These are phyloP conservation scores for Cnidoscolus chayamansa DNA, from an alignment of 441 rosid species.

Conservation along the genomic window DNA sequence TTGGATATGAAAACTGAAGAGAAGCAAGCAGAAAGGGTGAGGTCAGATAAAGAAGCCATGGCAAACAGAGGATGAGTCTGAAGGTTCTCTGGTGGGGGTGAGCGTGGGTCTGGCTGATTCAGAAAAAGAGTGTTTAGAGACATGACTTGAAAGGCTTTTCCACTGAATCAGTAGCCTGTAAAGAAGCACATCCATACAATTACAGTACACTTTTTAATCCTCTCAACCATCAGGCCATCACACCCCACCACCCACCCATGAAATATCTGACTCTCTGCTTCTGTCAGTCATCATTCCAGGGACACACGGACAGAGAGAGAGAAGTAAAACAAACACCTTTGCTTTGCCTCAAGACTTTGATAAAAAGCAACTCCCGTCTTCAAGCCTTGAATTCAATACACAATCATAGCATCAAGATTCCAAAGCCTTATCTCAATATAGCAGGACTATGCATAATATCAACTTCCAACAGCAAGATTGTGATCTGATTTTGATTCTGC, in stretches of 20 bases:
- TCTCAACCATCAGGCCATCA: conserved; percentile 3
- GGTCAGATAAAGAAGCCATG: conserved; percentile 18
- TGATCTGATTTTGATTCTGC: not conserved
- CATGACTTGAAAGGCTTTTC: conserved; percentile 21
- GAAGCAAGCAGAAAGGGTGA: not conserved
- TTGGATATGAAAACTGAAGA: not conserved
- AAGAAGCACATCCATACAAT: conserved; percentile 10
- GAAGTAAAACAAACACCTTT: too few relatives aligned
- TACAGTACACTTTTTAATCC: conserved; percentile 15
- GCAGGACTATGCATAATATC: not conserved
- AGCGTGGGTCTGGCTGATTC: conserved; percentile 17
- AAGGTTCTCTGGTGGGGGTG: conserved; percentile 20
- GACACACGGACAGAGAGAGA: not conserved
- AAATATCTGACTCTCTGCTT: conserved; percentile 18
- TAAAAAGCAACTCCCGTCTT: not conserved
- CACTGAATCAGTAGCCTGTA: conserved; percentile 23
- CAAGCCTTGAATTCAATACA: conserved; percentile 4
- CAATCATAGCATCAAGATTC: not conserved
- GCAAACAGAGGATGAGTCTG: conserved; percentile 24
- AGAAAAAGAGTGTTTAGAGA: conserved; percentile 10
- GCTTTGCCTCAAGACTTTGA: not conserved
- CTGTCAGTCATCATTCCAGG: conserved; percentile 9
- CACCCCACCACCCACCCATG: not conserved
- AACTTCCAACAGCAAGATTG: conserved; percentile 1
- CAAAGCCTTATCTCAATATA: too few relatives aligned